These are phyloP conservation scores for Tolypocladium pustulatum DNA, from an alignment of 2,329 filamentous ascomycete genomes.

Conservation along the genomic window DNA sequence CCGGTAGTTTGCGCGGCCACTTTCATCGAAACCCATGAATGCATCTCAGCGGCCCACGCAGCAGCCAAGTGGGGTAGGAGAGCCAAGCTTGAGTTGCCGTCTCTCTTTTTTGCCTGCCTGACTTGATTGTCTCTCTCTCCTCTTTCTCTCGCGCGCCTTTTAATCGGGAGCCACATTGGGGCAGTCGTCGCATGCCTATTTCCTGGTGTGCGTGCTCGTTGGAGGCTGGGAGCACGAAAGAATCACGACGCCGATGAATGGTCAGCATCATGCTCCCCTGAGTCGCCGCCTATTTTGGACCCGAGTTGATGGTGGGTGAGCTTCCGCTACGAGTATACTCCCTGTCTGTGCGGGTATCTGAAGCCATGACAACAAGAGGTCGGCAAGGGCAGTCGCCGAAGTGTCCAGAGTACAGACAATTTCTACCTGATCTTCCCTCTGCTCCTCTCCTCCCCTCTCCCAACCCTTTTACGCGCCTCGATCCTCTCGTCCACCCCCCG, in stretches of 20 bases:
- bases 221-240: background rate
- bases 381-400: background rate
- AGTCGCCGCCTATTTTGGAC: background rate
- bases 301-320: too few relatives aligned
- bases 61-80: background rate
- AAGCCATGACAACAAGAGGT: background rate
- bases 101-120: background rate
- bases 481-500: background rate
- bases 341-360: too few relatives aligned
- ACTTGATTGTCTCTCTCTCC: background rate
- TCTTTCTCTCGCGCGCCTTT: background rate
- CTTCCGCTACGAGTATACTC: too few relatives aligned
- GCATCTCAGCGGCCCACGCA: background rate
- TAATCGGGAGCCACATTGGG: background rate
- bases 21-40: background rate
- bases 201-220: background rate
- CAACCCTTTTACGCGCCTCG: background rate
- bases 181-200: background rate
- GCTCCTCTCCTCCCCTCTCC: background rate
- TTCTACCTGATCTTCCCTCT: background rate
- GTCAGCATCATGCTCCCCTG: background rate
- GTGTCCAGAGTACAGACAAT: background rate
- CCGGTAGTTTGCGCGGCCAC: background rate
- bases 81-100: background rate
- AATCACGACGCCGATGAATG: background rate